Base-by-base conservation (phyloP, 2,329 filamentous ascomycete genomes). In the Aureobasidium mangrovei region DNA sequence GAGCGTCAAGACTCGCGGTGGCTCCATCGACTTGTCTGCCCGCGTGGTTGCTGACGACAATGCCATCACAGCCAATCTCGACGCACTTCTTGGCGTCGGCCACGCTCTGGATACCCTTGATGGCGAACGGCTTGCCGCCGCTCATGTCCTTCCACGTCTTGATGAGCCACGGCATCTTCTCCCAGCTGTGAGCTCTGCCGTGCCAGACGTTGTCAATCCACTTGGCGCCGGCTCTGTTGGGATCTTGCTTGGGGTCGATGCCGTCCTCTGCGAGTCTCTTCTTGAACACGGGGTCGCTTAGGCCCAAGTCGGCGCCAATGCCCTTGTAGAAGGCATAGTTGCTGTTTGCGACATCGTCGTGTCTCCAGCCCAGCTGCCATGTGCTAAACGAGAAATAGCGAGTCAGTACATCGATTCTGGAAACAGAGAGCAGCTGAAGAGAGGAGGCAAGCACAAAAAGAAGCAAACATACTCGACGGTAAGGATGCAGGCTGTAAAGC, bases 21-120 rank as follows among this genome's bases (percentile, higher is more conserved):
- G 80, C 79, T 0, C 80, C 80, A 60, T 83, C 81, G 2, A 83
- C 77, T 65, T 84, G 80, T 24, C 85, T 68, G 0, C 85, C 85
- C 1, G 84, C 85, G 64, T 89, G 85, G 60, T 89, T 89, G 10
- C 77, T 80, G 1, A 88, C 72, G 1, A 88, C 76, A 45, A 89
- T 85, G 0, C 81, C 85, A 59, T 88, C 80, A 3, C 80, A 78
- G 0, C 82, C 83, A 9, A 75, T 63, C 49, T 84, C 75, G 35
- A 82, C 74, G 2, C 81, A 81, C 60, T 72, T 74, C 51, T 74
- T 71, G 10, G 84, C 84, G 65, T 89, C 85, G 39, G 74, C 72
- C 0, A 80, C 77, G 10, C 77, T 80, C 69, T 88, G 83, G n/a
- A 89, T 79, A 0, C 85, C 85, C 67, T 88, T 89, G 28, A 88